Conservation (phyloP, 2,329 filamentous ascomycete genomes). For the Metarhizium brunneum region DNA sequence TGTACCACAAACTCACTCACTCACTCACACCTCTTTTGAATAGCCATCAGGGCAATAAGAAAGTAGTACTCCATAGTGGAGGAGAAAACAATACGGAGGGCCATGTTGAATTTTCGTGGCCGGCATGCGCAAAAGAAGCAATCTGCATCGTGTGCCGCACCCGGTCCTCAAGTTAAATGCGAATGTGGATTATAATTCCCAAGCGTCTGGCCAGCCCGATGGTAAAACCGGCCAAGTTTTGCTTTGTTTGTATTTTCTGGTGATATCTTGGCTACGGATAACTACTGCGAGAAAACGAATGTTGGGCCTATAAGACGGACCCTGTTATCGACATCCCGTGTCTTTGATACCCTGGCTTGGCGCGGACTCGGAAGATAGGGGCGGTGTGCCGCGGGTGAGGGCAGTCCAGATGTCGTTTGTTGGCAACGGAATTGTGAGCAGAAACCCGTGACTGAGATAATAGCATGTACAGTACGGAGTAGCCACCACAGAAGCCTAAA, state of each 20-base stretch:
- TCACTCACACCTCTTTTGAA: background rate
- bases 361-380: background rate
- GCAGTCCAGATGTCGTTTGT: background rate
- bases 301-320: background rate
- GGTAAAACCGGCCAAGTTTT: too few relatives aligned
- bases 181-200: too few relatives aligned
- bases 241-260: too few relatives aligned
- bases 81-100: background rate
- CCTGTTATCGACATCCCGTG: background rate
- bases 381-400: constrained; percentile 1
- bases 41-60: background rate
- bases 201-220: too few relatives aligned
- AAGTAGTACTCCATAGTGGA: background rate
- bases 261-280: too few relatives aligned
- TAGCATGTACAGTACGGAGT: background rate
- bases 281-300: background rate
- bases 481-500: background rate
- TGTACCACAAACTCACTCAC: background rate
- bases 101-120: background rate
- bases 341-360: constrained; percentile 1
- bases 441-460: background rate
- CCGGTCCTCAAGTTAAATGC: too few relatives aligned
- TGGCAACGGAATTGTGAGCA: background rate
- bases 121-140: background rate
- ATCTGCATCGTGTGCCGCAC: background rate